Conservation (phyloP, 495 filamentous ascomycete genomes). For the Cudoniella acicularis region DNA sequence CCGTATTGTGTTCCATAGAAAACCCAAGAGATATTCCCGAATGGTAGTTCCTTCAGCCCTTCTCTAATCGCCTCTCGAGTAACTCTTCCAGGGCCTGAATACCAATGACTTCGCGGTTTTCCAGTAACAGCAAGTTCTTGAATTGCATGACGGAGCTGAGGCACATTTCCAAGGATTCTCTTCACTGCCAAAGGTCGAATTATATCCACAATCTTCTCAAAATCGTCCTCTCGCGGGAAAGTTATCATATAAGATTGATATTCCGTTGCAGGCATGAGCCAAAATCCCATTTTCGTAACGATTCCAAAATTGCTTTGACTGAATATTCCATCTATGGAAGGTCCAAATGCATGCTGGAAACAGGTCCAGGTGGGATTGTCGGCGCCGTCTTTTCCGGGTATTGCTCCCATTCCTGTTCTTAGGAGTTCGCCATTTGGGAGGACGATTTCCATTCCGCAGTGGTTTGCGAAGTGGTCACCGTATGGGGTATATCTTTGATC, state of each 20-base stretch:
- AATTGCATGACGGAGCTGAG: constrained; percentile 50
- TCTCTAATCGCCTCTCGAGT: constrained; percentile 34
- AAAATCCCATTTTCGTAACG: constrained; percentile 51
- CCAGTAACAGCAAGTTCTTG: constrained; percentile 44
- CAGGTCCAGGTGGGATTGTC: constrained; percentile 30
- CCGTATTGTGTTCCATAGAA: constrained; percentile 51
- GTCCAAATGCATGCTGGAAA: constrained; percentile 41
- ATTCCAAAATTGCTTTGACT: constrained; percentile 51
- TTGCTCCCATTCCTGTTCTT: constrained; percentile 46
- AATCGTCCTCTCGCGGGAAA: constrained; percentile 47
- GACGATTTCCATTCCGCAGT: constrained; percentile 47
- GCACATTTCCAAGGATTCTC: constrained; percentile 53
- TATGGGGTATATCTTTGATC: no score
- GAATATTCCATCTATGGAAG: constrained; percentile 49
- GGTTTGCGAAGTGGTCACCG: constrained; percentile 45
- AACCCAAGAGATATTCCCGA: constrained; percentile 43
- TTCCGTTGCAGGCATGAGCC: constrained; percentile 44
- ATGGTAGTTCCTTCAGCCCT: constrained; percentile 33
- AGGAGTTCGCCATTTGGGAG: constrained; percentile 44
- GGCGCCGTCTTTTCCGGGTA: constrained; percentile 20
- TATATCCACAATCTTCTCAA: constrained; percentile 41
- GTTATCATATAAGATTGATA: constrained; percentile 49
- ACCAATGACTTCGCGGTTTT: constrained; percentile 39
- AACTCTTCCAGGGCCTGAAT: constrained; percentile 35
- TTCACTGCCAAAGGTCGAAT: constrained; percentile 48